These are phyloP conservation scores for Trichosporon sp. DNA, from an alignment of 1,284 basidiomycete species.

Conservation along the genomic window DNA sequence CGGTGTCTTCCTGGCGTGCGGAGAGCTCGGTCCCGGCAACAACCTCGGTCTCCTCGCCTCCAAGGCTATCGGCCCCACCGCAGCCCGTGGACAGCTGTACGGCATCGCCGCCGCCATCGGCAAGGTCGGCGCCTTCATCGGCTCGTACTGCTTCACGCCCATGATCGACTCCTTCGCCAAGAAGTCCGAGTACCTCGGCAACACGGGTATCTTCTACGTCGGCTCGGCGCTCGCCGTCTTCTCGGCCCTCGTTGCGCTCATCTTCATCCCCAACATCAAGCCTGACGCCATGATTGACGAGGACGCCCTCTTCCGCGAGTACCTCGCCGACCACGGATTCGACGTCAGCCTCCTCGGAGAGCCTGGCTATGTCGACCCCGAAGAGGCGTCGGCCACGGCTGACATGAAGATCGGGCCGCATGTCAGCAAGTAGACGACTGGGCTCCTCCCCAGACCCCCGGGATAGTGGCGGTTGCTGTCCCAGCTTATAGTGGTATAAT, in stretches of 20 bases:
- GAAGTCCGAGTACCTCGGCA: slow-evolving; percentile 19
- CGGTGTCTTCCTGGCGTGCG: slow-evolving; percentile 76
- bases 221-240: slow-evolving; percentile 63
- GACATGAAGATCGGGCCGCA: not conserved
- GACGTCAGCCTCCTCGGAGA: slow-evolving; percentile 10
- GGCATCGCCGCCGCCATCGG: slow-evolving; percentile 79
- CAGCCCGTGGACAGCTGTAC: slow-evolving; percentile 79
- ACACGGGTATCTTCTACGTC: slow-evolving; percentile 42
- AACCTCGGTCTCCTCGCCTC: slow-evolving; percentile 71
- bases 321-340: slow-evolving; percentile 67
- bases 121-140: slow-evolving; percentile 69
- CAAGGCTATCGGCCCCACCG: slow-evolving; percentile 70
- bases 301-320: slow-evolving; percentile 69
- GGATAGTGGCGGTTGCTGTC: not conserved
- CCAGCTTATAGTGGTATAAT: not conserved
- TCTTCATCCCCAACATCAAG: slow-evolving; percentile 68
- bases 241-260: slow-evolving; percentile 65
- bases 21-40: slow-evolving; percentile 66
- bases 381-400: not conserved
- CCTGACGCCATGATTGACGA: slow-evolving; percentile 75
- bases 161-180: slow-evolving; percentile 44
- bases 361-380: not conserved
- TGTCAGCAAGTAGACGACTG: not conserved
- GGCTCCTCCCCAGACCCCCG: not conserved
- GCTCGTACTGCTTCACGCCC: slow-evolving; percentile 65